A percentile compares a stretch with the other conserved stretches of the same genome.
These are phyloP conservation scores for Funneliformis geosporum DNA, from an alignment of 192 early-diverging fungal species.

Conservation along the genomic window DNA sequence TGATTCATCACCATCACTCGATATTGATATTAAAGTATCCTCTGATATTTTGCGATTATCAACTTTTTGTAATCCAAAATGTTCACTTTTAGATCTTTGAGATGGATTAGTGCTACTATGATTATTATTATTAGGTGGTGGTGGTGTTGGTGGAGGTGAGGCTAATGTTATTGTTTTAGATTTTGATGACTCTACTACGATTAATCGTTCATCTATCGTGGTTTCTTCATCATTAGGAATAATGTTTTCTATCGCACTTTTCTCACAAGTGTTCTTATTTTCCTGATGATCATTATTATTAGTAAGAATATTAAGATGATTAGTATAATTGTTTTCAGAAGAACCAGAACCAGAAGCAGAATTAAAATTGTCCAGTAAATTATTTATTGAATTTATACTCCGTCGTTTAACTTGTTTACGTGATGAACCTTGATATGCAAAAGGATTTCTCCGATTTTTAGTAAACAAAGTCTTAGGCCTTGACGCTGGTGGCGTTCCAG, in stretches of 20 bases:
- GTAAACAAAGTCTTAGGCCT: conserved; percentile 27
- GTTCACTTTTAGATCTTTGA: not conserved
- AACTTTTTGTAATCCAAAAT: not conserved
- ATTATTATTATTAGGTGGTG: not conserved
- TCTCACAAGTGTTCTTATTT: conserved; percentile 13
- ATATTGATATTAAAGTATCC: conserved; percentile 5
- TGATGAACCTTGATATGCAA: conserved; percentile 14
- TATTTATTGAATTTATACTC: conserved; percentile 26
- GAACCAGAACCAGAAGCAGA: conserved; percentile 2
- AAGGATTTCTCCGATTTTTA: conserved; percentile 22
- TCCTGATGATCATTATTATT: conserved; percentile 8
- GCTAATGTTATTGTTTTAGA: conserved; percentile 28
- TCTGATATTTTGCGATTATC: not conserved
- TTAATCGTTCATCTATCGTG: conserved; percentile 8
- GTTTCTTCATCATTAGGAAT: not conserved
- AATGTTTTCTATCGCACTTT: conserved; percentile 25
- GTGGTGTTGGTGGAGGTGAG: conserved; percentile 22
- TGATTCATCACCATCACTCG: conserved; percentile 17
- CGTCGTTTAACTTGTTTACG: conserved; percentile 26
- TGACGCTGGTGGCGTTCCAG: conserved; percentile 25
- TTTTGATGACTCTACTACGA: conserved; percentile 29
- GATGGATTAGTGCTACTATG: not conserved
- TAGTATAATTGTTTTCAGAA: conserved; percentile 20
- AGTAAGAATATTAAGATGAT: not conserved
- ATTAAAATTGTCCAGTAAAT: conserved; percentile 28